phyloP scores from a whole-genome alignment of 306 rosid species.

The Malus fusca region DNA sequence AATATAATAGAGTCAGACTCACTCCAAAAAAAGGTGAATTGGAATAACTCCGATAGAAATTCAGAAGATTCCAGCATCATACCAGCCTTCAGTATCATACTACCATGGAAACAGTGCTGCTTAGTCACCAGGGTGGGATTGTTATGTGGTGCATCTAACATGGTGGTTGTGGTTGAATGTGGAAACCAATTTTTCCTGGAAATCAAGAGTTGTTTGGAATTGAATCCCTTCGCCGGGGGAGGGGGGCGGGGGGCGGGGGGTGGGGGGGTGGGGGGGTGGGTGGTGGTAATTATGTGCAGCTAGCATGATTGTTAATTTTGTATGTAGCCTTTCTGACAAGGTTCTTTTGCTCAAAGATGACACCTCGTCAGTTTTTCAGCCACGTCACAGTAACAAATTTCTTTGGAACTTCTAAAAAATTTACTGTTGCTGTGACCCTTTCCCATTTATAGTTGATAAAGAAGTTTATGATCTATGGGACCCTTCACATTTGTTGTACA shows the following conservation, averaged over 20 bases:
- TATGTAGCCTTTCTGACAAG: neutral
- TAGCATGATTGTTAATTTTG: neutral
- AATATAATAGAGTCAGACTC: neutral
- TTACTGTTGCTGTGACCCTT: neutral
- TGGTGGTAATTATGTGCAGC: neutral
- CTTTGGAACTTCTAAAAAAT: neutral
- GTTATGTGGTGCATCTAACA: neutral
- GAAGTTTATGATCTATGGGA: neutral
- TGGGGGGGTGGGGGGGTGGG: neutral
- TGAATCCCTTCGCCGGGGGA: no score
- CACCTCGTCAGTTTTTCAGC: neutral
- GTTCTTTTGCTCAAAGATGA: neutral
- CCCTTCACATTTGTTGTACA: neutral
- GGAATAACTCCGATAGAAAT: neutral
- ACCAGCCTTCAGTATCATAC: neutral
- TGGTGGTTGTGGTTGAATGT: neutral
- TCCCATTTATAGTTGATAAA: neutral
- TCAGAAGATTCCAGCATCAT: neutral
- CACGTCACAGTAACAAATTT: neutral
- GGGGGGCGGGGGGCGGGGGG: neutral
- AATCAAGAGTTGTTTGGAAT: neutral
- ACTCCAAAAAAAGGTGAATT: neutral
- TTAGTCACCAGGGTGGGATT: neutral
- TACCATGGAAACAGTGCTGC: neutral
- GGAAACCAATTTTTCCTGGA: neutral